A percentile compares a stretch with the other conserved stretches of the same genome.
Conservation (phyloP, 2,329 filamentous ascomycete species). For the Berkeleyomyces rouxiae region DNA sequence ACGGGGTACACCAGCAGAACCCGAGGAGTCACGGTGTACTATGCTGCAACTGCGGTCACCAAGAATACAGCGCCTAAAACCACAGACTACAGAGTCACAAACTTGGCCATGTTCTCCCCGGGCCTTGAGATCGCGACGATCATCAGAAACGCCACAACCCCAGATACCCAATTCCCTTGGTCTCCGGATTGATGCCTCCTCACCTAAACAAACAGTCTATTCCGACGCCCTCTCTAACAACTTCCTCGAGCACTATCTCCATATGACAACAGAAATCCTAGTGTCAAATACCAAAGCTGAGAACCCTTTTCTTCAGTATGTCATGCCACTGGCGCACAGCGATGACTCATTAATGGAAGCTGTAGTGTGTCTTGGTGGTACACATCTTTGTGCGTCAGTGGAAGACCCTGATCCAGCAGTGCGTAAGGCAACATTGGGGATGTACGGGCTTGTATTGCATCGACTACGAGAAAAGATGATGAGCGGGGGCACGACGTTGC, state of each 20-base stretch:
- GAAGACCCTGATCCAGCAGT: conserved; percentile 10
- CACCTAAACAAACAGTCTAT: conserved; percentile 6
- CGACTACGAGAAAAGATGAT: conserved; percentile 10
- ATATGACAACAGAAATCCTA: conserved; percentile 12
- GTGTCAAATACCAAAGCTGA: conserved; percentile 12
- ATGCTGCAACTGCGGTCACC: too few species aligned
- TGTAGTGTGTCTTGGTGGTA: conserved; percentile 11
- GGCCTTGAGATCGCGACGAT: neutral
- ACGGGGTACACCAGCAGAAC: too few species aligned
- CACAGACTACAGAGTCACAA: too few species aligned
- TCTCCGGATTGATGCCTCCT: neutral
- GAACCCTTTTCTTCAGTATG: conserved; percentile 12
- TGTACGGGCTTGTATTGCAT: conserved; percentile 11
- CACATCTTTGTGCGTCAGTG: conserved; percentile 12
- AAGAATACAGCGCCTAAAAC: too few species aligned
- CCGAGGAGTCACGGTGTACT: too few species aligned
- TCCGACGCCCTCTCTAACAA: conserved; percentile 9
- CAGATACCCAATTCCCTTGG: conserved; percentile 5
- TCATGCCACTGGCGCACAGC: conserved; percentile 12
- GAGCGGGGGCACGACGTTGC: neutral
- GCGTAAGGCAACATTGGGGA: conserved; percentile 6
- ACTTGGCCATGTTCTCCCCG: neutral
- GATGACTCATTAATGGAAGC: conserved; percentile 13
- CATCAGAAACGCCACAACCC: neutral
- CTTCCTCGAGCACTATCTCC: conserved; percentile 13